Conservation (phyloP, 1,284 basidiomycete genomes). For the Meira miltonrushii region DNA sequence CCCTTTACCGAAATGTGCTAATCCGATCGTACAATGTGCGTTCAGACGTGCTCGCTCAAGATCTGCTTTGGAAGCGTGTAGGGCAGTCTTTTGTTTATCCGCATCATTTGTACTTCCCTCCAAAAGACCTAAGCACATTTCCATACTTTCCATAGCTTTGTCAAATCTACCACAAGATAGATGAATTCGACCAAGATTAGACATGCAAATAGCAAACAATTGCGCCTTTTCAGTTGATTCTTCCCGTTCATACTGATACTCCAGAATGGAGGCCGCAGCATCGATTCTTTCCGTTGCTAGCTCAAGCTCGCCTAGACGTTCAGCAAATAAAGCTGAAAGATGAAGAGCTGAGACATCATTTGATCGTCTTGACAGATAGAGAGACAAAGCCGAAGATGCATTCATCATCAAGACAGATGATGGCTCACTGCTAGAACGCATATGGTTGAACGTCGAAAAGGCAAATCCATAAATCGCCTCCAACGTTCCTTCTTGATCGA, state of each 20-base stretch:
- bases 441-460: constrained; percentile 61
- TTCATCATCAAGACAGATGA: constrained; percentile 21
- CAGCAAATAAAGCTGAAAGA: constrained; percentile 78
- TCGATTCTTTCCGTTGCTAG: constrained; percentile 62
- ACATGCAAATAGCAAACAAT: constrained; percentile 74
- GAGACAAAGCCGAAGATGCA: constrained; percentile 71
- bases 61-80: not conserved
- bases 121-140: constrained; percentile 62
- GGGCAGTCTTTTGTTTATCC: not conserved
- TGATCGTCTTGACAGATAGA: constrained; percentile 68
- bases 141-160: constrained; percentile 66
- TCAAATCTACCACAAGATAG: constrained; percentile 63
- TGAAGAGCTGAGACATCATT: constrained; percentile 72
- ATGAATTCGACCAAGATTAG: constrained; percentile 73
- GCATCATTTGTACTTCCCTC: constrained; percentile 57
- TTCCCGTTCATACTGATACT: constrained; percentile 77
- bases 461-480: constrained; percentile 79
- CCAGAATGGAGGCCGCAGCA: constrained; percentile 70
- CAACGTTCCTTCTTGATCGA: constrained; percentile 66
- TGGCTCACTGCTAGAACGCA: constrained; percentile 40
- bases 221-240: constrained; percentile 73
- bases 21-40: constrained; percentile 20
- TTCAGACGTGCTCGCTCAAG: constrained; percentile 9
- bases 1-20: constrained; percentile 16
- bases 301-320: constrained; percentile 69